Evolutionary conservation across 2,329 filamentous ascomycete species (phyloP).

Genomic region (Aspergillaceae sp.): DNA sequence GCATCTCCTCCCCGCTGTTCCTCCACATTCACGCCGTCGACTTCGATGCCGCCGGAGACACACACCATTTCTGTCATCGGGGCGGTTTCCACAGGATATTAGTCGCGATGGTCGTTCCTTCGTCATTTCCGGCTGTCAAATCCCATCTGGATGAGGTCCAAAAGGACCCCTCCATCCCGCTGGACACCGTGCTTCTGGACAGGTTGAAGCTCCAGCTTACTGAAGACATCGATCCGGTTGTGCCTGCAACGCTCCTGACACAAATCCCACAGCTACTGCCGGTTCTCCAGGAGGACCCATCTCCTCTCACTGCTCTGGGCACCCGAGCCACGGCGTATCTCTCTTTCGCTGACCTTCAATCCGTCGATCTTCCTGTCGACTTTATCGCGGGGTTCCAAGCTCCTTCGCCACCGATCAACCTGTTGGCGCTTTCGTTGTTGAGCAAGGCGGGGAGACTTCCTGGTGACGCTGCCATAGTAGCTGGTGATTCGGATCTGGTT

Average conservation of each 20-base stretch:
- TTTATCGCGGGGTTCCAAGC: slow-evolving; percentile 48
- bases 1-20: slow-evolving; percentile 20
- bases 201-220: slow-evolving; percentile 40
- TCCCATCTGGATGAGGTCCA: slow-evolving; percentile 39
- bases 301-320: slow-evolving; percentile 46
- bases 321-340: slow-evolving; percentile 42
- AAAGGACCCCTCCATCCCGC: slow-evolving; percentile 34
- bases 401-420: slow-evolving; percentile 46
- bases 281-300: slow-evolving; percentile 50
- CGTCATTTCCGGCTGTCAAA: slow-evolving; percentile 27
- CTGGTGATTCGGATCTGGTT: slow-evolving; percentile 48
- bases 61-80: no score
- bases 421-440: slow-evolving; percentile 48
- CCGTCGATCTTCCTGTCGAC: slow-evolving; percentile 42
- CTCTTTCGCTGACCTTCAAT: slow-evolving; percentile 42
- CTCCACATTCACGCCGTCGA: background rate
- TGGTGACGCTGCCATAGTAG: slow-evolving; percentile 51
- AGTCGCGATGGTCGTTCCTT: slow-evolving; percentile 25
- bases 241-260: slow-evolving; percentile 33
- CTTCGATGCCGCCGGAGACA: background rate
- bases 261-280: slow-evolving; percentile 46
- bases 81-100: background rate
- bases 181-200: slow-evolving; percentile 44
- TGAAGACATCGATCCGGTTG: slow-evolving; percentile 23
- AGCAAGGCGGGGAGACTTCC: slow-evolving; percentile 45